These are phyloP conservation scores for Aspergillus piperis DNA, from an alignment of 2,329 filamentous ascomycete genomes.

Conservation along the genomic window DNA sequence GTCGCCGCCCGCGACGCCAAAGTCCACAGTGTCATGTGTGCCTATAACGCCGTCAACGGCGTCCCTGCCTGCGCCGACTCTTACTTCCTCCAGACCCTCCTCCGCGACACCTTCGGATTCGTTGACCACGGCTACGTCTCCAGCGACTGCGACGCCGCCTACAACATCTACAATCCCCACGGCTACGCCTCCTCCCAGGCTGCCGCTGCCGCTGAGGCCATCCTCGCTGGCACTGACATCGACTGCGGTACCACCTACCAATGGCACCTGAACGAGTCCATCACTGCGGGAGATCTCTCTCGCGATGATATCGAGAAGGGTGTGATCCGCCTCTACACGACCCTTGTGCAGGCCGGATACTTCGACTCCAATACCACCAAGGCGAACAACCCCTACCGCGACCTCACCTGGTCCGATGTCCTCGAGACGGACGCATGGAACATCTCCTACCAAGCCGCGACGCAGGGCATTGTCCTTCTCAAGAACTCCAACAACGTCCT, in stretches of 20 bases:
- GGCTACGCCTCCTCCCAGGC: constrained; percentile 49
- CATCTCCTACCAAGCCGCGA: constrained; percentile 57
- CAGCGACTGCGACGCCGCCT: constrained; percentile 65
- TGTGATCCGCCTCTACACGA: constrained; percentile 52
- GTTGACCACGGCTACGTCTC: constrained; percentile 62
- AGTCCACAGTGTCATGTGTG: constrained; percentile 63
- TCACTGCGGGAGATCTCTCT: constrained; percentile 47
- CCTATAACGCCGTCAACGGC: constrained; percentile 67
- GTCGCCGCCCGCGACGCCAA: constrained; percentile 61
- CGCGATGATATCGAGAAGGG: constrained; percentile 50
- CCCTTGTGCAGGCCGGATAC: constrained; percentile 54
- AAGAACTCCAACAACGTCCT: constrained; percentile 54
- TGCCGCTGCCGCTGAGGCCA: constrained; percentile 50
- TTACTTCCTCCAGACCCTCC: constrained; percentile 63
- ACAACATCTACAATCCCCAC: constrained; percentile 60
- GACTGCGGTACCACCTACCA: constrained; percentile 55
- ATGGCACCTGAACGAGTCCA: constrained; percentile 47
- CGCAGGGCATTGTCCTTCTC: constrained; percentile 51
- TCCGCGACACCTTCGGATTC: constrained; percentile 68
- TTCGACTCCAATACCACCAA: constrained; percentile 47
- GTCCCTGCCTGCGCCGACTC: constrained; percentile 64
- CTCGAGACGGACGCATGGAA: constrained; percentile 55
- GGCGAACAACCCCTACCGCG: constrained; percentile 46
- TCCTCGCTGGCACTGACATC: constrained; percentile 56
- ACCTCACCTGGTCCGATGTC: constrained; percentile 58